Conservation (phyloP, 768 basidiomycete species). For the Phanerodontia chrysosporium region DNA sequence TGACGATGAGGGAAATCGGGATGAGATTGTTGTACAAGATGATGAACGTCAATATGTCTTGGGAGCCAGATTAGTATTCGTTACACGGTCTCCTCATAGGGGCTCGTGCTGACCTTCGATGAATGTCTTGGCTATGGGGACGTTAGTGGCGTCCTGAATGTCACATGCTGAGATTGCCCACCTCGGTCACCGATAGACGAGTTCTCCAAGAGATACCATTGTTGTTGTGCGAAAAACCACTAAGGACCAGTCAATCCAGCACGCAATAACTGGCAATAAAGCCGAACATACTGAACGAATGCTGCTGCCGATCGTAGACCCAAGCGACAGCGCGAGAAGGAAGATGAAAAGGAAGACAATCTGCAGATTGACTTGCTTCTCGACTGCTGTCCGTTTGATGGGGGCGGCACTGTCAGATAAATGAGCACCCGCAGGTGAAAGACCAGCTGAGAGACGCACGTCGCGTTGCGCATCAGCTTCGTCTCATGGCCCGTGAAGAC, state of each 20-base stretch:
- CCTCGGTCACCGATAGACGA: slow-evolving; percentile 60
- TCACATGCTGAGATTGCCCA: slow-evolving; percentile 22
- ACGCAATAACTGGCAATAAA: background rate
- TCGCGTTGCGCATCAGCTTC: slow-evolving; percentile 96
- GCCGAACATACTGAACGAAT: slow-evolving; percentile 60
- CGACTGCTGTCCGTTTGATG: slow-evolving; percentile 94
- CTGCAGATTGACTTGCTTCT: slow-evolving; percentile 92
- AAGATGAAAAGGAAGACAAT: slow-evolving; percentile 93
- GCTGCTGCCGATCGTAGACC: slow-evolving; percentile 88
- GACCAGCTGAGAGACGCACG: slow-evolving; percentile 49
- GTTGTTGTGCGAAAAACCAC: slow-evolving; percentile 83
- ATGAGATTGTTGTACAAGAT: slow-evolving; percentile 99
- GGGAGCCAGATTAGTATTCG: background rate
- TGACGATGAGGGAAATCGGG: slow-evolving; percentile 97
- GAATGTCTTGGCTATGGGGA: slow-evolving; percentile 60
- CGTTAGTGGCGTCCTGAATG: background rate
- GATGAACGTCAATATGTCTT: slow-evolving; percentile 96
- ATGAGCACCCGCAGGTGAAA: background rate
- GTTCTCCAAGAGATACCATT: slow-evolving; percentile 86
- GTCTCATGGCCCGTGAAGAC: slow-evolving; percentile 98
- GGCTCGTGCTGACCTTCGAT: slow-evolving; percentile 60
- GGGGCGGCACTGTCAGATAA: slow-evolving; percentile 70
- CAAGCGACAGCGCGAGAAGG: slow-evolving; percentile 81
- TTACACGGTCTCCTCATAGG: background rate
- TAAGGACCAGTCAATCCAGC: slow-evolving; percentile 20